A percentile compares a stretch with the other conserved stretches of the same genome.
These are phyloP conservation scores for Isatis tinctoria DNA, from an alignment of 345 rosid genomes.

Conservation along the genomic window DNA sequence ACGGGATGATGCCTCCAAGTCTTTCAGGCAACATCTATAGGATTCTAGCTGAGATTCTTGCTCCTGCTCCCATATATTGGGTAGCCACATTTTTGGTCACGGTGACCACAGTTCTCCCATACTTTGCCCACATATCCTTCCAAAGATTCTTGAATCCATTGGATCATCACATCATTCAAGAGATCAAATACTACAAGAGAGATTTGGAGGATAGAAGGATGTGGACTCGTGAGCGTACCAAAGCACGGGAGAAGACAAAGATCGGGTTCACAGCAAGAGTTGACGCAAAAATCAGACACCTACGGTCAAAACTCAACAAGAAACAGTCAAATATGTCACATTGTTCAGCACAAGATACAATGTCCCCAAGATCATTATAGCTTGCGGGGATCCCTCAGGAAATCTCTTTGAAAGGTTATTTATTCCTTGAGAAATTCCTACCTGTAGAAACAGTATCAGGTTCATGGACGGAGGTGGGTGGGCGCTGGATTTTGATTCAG, in stretches of 20 bases:
- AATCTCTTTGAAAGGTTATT: background rate
- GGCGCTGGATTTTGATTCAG: constrained; percentile 20
- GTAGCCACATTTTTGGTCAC: constrained; percentile 59
- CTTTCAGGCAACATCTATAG: constrained; percentile 56
- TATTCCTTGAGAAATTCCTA: background rate
- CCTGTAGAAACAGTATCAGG: constrained; percentile 24
- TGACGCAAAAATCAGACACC: constrained; percentile 84
- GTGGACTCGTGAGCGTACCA: constrained; percentile 88
- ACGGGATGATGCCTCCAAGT: constrained; percentile 68
- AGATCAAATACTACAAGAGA: constrained; percentile 76
- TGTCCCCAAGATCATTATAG: constrained; percentile 38
- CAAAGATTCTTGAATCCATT: constrained; percentile 75
- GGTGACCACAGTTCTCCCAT: constrained; percentile 58
- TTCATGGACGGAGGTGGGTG: constrained; percentile 19
- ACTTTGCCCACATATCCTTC: constrained; percentile 60
- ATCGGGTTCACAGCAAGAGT: constrained; percentile 93
- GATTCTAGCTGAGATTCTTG: constrained; percentile 74
- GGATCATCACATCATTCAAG: constrained; percentile 97
- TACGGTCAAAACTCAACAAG: constrained; percentile 67
- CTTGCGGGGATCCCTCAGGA: background rate
- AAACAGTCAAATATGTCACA: constrained; percentile 42
- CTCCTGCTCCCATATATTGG: constrained; percentile 84
- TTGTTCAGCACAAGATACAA: constrained; percentile 29
- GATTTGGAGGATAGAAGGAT: constrained; percentile 73
- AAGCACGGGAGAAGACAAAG: constrained; percentile 89